phyloP scores from a whole-genome alignment of 2,329 filamentous ascomycete species.

The Aspergillus texensis region DNA sequence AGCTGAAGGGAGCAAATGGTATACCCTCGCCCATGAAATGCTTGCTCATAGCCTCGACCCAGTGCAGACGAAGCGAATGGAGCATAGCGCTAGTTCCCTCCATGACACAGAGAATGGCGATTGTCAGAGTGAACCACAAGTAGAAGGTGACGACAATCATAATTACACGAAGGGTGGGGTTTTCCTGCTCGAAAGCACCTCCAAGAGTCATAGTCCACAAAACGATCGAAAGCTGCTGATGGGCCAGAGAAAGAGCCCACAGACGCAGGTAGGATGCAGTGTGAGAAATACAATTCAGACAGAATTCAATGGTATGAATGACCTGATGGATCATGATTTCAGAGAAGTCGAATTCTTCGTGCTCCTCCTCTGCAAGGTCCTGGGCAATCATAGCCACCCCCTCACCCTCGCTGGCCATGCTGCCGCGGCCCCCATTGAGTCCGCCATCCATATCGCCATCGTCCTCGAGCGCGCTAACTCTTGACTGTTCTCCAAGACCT shows the following conservation, averaged over 20 bases:
- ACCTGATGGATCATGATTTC: conserved; percentile 99
- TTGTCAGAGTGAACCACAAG: conserved; percentile 85
- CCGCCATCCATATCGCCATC: conserved; percentile 73
- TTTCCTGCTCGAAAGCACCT: conserved; percentile 66
- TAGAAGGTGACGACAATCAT: conserved; percentile 82
- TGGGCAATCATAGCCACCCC: conserved; percentile 87
- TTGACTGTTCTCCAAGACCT: conserved; percentile 84
- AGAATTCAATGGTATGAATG: conserved; percentile 99
- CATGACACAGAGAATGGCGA: conserved; percentile 85
- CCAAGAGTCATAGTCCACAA: conserved; percentile 95
- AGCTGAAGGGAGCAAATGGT: conserved; percentile 87
- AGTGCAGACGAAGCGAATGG: conserved; percentile 86
- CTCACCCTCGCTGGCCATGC: conserved; percentile 74
- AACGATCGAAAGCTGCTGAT: conserved; percentile 95
- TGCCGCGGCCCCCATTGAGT: conserved; percentile 63
- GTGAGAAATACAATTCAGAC: conserved; percentile 97
- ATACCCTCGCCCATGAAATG: conserved; percentile 91
- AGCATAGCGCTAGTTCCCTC: conserved; percentile 96
- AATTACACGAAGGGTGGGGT: conserved; percentile 71
- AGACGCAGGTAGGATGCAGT: conserved; percentile 98
- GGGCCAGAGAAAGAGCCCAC: conserved; percentile 94
- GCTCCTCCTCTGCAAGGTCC: conserved; percentile 76
- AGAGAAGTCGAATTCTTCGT: conserved; percentile 96
- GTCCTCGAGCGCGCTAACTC: conserved; percentile 86
- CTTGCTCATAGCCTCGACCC: conserved; percentile 98